These are phyloP conservation scores for Coemansia sp. DNA, from an alignment of 192 early-diverging fungal species.

Conservation along the genomic window DNA sequence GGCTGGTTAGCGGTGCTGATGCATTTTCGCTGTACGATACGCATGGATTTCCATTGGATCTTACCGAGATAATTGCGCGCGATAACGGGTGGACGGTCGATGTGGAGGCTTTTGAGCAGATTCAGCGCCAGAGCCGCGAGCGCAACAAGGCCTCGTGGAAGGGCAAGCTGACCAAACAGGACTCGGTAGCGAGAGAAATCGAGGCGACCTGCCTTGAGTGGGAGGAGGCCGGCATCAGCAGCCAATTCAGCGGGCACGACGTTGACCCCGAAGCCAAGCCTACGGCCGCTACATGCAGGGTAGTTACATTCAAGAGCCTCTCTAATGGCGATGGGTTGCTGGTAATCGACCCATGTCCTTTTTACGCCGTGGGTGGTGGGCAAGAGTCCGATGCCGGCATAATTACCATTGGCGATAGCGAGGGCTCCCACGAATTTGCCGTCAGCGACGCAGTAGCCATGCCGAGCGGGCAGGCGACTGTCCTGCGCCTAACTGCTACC, in stretches of 20 bases:
- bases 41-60: conserved; percentile 96
- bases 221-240: conserved; percentile 70
- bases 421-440: conserved; percentile 68
- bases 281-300: conserved; percentile 63
- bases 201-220: conserved; percentile 79
- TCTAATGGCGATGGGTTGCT: conserved; percentile 60
- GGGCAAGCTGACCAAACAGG: conserved; percentile 57
- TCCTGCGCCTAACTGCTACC: conserved; percentile 77
- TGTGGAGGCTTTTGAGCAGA: conserved; percentile 74
- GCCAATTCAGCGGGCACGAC: conserved; percentile 81
- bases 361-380: conserved; percentile 95
- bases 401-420: conserved; percentile 69
- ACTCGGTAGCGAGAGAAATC: conserved; percentile 82
- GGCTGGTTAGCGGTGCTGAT: conserved; percentile 74
- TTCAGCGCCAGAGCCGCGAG: conserved; percentile 80
- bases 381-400: conserved; percentile 90
- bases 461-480: conserved; percentile 77
- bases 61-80: conserved; percentile 96
- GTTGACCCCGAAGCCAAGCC: conserved; percentile 62
- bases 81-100: conserved; percentile 86
- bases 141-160: conserved; percentile 62
- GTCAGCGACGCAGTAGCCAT: conserved; percentile 62
- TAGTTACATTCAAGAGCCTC: conserved; percentile 30
- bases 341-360: conserved; percentile 91
- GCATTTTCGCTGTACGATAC: conserved; percentile 97